Base-by-base conservation (phyloP, 768 basidiomycete genomes). In the Lepiota venenata region DNA sequence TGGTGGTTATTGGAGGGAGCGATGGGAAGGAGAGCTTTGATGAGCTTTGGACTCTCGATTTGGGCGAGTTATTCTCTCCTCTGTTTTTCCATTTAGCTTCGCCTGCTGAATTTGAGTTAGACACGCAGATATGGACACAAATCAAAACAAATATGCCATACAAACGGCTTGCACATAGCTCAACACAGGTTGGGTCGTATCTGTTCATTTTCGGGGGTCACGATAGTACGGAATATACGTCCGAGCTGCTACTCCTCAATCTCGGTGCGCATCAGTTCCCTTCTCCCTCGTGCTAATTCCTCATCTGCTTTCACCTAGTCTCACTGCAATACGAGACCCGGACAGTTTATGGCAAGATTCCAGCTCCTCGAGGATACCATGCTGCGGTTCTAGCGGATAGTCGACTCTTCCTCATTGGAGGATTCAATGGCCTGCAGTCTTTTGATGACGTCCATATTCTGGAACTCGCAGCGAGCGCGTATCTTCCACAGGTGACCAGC, bases 171-270 rank as follows among this genome's bases (percentile, higher is more conserved):
- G 87, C 88, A 22, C 95, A 98, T 61, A 88, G 87, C 10, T 80
- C 93, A 12, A 93, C 93, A 0, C 91, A 89, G 66, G 89, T 98
- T 14, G 93, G 95, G 27, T 93, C 91, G 1, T 95, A 92, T 65
- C 80, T 98, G 0, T 94, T 95, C 71, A 78, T 96, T 50, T 75
- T 87, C 41, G 94, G 93, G 0, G 95, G 95, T 2, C 93, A 96
- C 70, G 88, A 95, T 58, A 89, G 91, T 4, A 68, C 71, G 10
- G 73, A 84, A 45, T 97, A 97, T 65, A 77, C 74, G 32, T 78
- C 79, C 2, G 88, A 95, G 10, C 74, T 96, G 4, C 74, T 92
- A 15, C 73, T 91, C 4, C 93, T 93, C 69, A 94, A 97, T 63
- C 84, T 98, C 35, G 89, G 94, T 93, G 57, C 29, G 71, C 61